Conservation (phyloP, 75 land plant genomes). For the Gnetum montanum region DNA sequence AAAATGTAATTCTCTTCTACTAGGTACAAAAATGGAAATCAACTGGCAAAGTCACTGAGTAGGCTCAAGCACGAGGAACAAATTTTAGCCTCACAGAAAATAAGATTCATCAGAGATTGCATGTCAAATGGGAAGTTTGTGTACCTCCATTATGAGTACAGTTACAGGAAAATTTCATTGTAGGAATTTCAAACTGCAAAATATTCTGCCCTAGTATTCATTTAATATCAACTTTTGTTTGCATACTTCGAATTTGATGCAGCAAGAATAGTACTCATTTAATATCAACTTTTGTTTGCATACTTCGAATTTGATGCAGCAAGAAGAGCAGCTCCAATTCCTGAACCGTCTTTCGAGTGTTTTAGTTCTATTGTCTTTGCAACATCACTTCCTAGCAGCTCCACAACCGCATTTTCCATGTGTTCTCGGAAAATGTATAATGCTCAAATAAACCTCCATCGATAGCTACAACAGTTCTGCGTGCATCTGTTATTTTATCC, state of each 20-base stretch:
- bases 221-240: constrained; percentile 5
- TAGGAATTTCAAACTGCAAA: no score
- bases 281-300: not conserved
- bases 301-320: constrained; percentile 53
- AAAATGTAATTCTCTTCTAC: no score
- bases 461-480: constrained; percentile 45
- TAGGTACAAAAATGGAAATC: no score
- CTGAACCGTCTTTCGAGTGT: constrained; percentile 56
- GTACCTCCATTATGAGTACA: no score
- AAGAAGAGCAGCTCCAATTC: constrained; percentile 65
- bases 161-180: no score
- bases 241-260: constrained; percentile 62
- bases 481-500: constrained; percentile 6
- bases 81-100: no score
- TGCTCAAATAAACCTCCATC: constrained; percentile 75
- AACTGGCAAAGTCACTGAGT: no score
- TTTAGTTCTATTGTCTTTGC: constrained; percentile 37
- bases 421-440: constrained; percentile 41
- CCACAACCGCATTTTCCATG: constrained; percentile 39
- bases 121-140: no score
- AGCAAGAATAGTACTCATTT: constrained; percentile 53
- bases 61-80: no score
- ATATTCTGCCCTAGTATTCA: no score
- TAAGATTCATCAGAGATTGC: no score
- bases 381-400: constrained; percentile 46